Evolutionary conservation across 805 yeast species (phyloP), one percentile per base, ranked within the genome.

Genomic region (Wickerhamomyces bovis): DNA sequence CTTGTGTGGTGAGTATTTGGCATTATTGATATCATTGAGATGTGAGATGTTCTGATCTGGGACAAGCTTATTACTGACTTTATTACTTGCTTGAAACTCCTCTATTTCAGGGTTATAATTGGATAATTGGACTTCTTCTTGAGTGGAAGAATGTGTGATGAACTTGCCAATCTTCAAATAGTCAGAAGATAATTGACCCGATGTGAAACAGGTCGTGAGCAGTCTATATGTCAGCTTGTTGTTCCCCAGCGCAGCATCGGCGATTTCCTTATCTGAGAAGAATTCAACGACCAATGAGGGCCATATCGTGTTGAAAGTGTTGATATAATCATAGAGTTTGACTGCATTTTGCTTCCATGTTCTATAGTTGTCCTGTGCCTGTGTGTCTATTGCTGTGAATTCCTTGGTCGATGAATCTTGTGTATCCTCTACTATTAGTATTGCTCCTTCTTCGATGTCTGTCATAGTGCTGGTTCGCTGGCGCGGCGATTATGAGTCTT

Each of bases 261-360:
- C 45, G 4, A 55, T 54, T 41, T 66, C 64, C 15, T 61, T 49
- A 42, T 72, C 76, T 1, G 85, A 84, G 31, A 85, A 67, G 80
- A 89, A 85, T 53, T 82, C 78, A 16, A 85, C 75, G 0, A 89
- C 71, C 49, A 86, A 65, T 15, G 88, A 78, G 1, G 95, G 95
- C 77, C 81, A 81, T 44, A 79, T 75, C 22, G 81, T 67, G 9
- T 84, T 80, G 42, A 76, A 76, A 4, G 94, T 83, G 51, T 85
- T 81, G 41, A 88, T 70, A 51, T 83, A 76, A 54, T 83, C 86
- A 64, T 89, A 89, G 46, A 87, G 69, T 52, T 83, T 69, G 10
- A 89, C 89, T 3, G 88, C 81, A 33, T 92, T 84, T 56, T 85
- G 82, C 63, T 88, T 89, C 96, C 96, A 89, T 9, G 51, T 51